Percentiles rank a stretch among this genome's conserved stretches.
phyloP scores from a whole-genome alignment of 164 flowering plant genomes.

The Nymphaea colorata region DNA sequence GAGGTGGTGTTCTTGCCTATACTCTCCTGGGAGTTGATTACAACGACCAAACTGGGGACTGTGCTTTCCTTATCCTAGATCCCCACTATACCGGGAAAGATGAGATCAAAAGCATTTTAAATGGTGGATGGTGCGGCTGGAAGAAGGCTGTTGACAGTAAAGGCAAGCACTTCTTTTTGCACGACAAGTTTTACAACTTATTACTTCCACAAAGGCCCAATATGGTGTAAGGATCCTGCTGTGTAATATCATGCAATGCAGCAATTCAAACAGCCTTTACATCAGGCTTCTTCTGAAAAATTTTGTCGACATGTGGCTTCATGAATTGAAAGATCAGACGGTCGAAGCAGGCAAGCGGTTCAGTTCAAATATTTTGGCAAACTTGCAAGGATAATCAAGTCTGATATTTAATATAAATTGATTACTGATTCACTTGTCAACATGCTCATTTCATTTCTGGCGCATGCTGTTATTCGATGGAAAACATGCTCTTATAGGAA shows the following conservation, averaged over 20 bases:
- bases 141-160: conserved; percentile 86
- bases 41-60: conserved; percentile 82
- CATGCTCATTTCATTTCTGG: no score
- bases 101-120: conserved; percentile 70
- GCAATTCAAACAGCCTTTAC: not conserved
- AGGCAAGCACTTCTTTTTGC: conserved; percentile 81
- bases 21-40: conserved; percentile 89
- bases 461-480: no score
- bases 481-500: no score
- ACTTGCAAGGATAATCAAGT: no score
- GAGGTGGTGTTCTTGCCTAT: conserved; percentile 97
- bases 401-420: no score
- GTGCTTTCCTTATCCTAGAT: conserved; percentile 87
- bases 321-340: not conserved
- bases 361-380: no score
- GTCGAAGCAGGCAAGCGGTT: no score
- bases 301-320: not conserved
- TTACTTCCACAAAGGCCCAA: conserved; percentile 83
- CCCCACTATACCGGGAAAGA: conserved; percentile 87
- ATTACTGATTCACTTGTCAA: no score
- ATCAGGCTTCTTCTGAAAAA: not conserved
- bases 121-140: conserved; percentile 98
- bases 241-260: not conserved
- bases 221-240: conserved; percentile 42
- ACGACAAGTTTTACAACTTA: conserved; percentile 85